phyloP scores from a whole-genome alignment of 2,329 filamentous ascomycete genomes.

The Clonostachys byssicola region DNA sequence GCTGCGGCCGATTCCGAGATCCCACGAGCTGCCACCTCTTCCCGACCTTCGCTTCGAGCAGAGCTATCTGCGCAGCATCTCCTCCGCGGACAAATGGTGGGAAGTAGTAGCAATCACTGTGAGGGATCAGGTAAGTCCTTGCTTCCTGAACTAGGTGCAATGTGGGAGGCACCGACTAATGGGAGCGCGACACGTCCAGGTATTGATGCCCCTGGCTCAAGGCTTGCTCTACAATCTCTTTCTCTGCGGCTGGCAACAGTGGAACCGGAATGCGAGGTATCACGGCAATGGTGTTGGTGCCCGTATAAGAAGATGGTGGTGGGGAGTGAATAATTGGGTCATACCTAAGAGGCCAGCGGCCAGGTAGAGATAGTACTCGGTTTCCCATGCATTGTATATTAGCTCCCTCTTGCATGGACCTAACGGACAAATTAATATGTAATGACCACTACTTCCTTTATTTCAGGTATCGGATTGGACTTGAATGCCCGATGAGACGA shows the following conservation, averaged over 20 bases:
- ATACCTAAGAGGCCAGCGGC: conserved; percentile 38
- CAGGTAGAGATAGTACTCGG: neutral
- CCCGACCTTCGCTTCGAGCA: conserved; percentile 96
- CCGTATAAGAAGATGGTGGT: conserved; percentile 87
- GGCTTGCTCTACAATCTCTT: conserved; percentile 85
- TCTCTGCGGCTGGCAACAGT: conserved; percentile 83
- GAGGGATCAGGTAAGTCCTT: conserved; percentile 70
- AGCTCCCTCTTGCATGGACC: neutral
- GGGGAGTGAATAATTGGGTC: conserved; percentile 86
- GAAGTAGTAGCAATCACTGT: conserved; percentile 79
- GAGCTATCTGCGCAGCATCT: conserved; percentile 90
- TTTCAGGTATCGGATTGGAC: too few species aligned
- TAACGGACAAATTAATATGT: neutral
- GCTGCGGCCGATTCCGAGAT: conserved; percentile 47
- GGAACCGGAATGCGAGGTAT: conserved; percentile 76
- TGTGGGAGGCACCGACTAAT: neutral
- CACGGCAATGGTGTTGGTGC: conserved; percentile 75
- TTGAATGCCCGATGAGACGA: neutral
- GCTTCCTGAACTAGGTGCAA: neutral
- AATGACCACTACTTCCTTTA: too few species aligned
- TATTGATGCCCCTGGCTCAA: conserved; percentile 83
- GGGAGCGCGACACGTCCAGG: conserved; percentile 34
- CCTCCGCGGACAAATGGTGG: conserved; percentile 73
- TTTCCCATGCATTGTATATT: conserved; percentile 2
- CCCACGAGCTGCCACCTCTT: conserved; percentile 54